Evolutionary conservation across 2,329 filamentous ascomycete genomes (phyloP).

Genomic region (Thelonectria discophora): DNA sequence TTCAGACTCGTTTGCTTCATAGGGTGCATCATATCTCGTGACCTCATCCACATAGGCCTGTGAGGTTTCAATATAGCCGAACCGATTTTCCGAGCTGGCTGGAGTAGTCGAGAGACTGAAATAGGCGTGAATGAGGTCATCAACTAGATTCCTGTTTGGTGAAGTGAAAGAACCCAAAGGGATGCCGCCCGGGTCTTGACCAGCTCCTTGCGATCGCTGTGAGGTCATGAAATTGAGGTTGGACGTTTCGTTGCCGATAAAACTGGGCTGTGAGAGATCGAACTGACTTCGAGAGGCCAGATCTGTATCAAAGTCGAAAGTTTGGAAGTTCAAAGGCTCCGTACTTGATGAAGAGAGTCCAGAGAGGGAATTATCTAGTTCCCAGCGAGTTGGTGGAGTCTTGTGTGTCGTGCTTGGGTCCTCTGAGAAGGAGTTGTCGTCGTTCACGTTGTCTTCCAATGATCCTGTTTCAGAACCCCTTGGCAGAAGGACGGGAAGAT

Average conservation of each 20-base stretch:
- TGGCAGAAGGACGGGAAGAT: neutral
- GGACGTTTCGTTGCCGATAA: neutral
- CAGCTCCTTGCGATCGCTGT: neutral
- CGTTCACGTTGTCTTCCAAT: neutral
- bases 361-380: neutral
- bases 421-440: neutral
- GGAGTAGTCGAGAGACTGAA: constrained; percentile 54
- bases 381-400: neutral
- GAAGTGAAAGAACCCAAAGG: neutral
- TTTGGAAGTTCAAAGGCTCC: neutral
- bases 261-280: neutral
- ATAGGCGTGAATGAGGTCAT: constrained; percentile 58
- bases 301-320: neutral
- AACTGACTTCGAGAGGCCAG: neutral
- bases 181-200: neutral
- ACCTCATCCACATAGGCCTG: neutral
- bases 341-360: neutral
- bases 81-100: constrained; percentile 28
- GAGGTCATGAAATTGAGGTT: neutral
- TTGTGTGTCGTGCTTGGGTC: neutral
- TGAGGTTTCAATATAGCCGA: neutral
- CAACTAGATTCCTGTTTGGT: constrained; percentile 23
- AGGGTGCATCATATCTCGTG: neutral
- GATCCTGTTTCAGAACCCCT: neutral
- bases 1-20: neutral